Percentiles rank a stretch among this genome's conserved stretches.
Evolutionary conservation across 192 early-diverging fungal genomes (phyloP).

Genomic region (Chytriomyces sp.): DNA sequence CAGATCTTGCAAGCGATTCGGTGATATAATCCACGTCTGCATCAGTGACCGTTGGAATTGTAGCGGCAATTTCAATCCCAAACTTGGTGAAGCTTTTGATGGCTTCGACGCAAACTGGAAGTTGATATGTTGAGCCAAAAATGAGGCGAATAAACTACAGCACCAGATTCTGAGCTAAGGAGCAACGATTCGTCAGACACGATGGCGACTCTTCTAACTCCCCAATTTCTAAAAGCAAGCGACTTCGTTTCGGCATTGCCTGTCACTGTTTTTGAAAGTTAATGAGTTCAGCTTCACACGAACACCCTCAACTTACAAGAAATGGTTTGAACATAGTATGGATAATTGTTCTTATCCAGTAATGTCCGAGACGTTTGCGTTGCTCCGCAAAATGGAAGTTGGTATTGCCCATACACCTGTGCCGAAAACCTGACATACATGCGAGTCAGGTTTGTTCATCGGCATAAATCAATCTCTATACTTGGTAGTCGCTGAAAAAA

Average conservation of each 20-base stretch:
- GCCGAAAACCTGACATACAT: background rate
- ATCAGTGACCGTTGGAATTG: background rate
- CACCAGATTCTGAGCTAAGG: too few species aligned
- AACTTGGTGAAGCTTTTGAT: background rate
- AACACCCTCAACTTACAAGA: background rate
- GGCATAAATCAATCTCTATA: background rate
- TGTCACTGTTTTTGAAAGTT: background rate
- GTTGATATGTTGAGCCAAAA: background rate
- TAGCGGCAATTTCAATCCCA: constrained; percentile 1
- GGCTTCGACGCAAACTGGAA: background rate
- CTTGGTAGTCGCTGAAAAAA: background rate
- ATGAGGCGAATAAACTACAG: too few species aligned
- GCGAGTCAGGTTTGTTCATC: background rate
- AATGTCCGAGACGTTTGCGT: background rate
- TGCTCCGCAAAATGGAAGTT: background rate
- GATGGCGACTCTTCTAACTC: too few species aligned
- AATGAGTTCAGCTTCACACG: background rate
- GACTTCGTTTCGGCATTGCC: background rate
- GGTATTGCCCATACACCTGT: background rate
- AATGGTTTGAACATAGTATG: background rate
- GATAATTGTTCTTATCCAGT: background rate
- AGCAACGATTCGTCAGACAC: too few species aligned
- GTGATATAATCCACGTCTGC: background rate
- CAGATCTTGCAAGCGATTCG: background rate
- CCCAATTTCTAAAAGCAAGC: background rate